Conservation (phyloP, 306 rosid genomes). For the Vigna unguiculata region DNA sequence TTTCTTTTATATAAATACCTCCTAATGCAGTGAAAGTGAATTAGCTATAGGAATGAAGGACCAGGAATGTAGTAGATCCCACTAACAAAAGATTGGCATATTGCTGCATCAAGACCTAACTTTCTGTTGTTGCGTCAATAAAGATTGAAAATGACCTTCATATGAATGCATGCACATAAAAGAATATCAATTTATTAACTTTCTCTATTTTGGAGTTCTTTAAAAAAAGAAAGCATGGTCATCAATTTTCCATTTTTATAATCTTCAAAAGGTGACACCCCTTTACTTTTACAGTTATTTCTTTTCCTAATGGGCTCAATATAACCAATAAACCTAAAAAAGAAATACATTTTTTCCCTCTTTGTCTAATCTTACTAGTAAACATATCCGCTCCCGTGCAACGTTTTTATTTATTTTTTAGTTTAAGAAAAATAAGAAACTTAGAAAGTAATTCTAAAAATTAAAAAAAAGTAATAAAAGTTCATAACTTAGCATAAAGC, state of each 20-base stretch:
- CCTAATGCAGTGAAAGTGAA: slow-evolving; percentile 30
- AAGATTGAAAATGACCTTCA: slow-evolving; percentile 39
- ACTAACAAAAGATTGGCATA: slow-evolving; percentile 43
- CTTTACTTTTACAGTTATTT: neutral
- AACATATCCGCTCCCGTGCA: no score
- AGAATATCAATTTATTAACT: slow-evolving; percentile 1
- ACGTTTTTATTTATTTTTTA: no score
- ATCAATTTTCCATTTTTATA: slow-evolving; percentile 18
- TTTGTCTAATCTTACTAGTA: no score
- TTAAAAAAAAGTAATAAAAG: no score
- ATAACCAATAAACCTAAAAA: neutral
- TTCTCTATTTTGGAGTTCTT: slow-evolving; percentile 27
- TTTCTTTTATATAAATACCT: slow-evolving; percentile 1
- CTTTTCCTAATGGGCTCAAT: neutral
- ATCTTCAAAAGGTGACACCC: neutral
- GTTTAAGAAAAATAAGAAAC: no score
- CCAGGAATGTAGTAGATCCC: slow-evolving; percentile 27
- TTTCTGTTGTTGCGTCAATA: slow-evolving; percentile 38
- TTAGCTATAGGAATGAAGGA: neutral
- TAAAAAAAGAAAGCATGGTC: neutral
- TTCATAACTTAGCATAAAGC: no score
- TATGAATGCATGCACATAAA: neutral
- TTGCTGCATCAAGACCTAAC: slow-evolving; percentile 43
- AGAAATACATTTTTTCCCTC: neutral
- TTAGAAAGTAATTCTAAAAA: no score